Evolutionary conservation across 2,329 filamentous ascomycete genomes (phyloP), one percentile per base, ranked within the genome.

Genomic region (Keithomyces neogunnii): DNA sequence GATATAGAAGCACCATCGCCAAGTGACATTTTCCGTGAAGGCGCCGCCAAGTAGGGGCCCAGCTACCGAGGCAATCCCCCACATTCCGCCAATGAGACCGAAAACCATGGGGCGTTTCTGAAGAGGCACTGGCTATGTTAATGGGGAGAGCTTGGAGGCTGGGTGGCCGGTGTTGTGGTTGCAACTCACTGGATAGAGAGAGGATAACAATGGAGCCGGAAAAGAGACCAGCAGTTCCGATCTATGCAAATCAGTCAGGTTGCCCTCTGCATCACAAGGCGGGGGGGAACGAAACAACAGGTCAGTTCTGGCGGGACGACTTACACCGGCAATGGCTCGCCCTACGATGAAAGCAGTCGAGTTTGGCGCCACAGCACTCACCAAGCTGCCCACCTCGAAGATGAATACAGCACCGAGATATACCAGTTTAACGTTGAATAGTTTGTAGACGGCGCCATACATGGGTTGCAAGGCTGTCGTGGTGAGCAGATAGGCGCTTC

Each of bases 71-170:
- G 77, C 77, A 47, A 83, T 71, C 13, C 78, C 80, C 64, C 75
- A 82, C 68, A 81, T 78, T 47, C 70, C 75, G 9, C 75, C 75
- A 40, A 81, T 70, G 40, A 81, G 61, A 30, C 78, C 78, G 50
- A 78, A 78, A 29, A 75, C 77, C 32, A 78, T 63, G 6, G 74
- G 79, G 33, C 79, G 69, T 58, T 78, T 76, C 6, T 72, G 64
- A 7, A 82, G 69, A 4, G 80, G 78, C 46, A 82, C 74, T 68
- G 10, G 2, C 6, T 3, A 31, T 26, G 49, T 57, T 50, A 55
- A 28, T 52, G 30, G 4, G 39, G 13, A 4, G 48, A 1, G 4
- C 5, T n/a, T 13, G 19, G 5, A 28, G 9, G 5, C 4, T 59
- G 62, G 13, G 67, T 5, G 71, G 69, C 40, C 72, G 11, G 36